Conservation (phyloP, 257 asterid species). For the Mitragyna speciosa region DNA sequence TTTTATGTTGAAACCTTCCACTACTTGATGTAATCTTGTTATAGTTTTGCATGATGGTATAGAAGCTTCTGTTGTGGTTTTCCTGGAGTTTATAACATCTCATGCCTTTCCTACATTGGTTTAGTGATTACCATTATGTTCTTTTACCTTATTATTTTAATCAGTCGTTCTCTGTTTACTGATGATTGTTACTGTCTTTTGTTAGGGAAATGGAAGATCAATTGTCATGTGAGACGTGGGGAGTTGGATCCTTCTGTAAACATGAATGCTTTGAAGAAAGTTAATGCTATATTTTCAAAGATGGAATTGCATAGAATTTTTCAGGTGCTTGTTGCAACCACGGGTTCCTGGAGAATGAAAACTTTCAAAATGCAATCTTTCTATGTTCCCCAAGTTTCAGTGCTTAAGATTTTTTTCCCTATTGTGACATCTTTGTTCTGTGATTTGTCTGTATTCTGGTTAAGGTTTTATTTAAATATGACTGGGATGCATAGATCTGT, state of each 20-base stretch:
- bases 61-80: neutral
- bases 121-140: neutral
- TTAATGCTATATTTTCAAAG: conserved; percentile 30
- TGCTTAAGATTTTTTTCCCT: neutral
- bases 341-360: neutral
- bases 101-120: neutral
- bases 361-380: neutral
- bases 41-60: neutral
- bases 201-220: conserved; percentile 48
- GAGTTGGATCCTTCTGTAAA: conserved; percentile 31
- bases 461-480: neutral
- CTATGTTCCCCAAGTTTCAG: neutral
- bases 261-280: conserved; percentile 26
- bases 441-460: neutral
- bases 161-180: neutral
- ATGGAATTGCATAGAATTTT: conserved; percentile 30
- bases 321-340: conserved; percentile 43
- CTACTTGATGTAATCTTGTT: neutral
- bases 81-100: conserved; percentile 4
- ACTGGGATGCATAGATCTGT: neutral
- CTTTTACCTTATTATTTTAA: neutral
- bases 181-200: conserved; percentile 22
- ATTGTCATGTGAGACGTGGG: conserved; percentile 37
- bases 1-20: neutral
- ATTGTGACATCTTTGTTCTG: neutral